These are phyloP conservation scores for Eucalyptus cloeziana DNA, from an alignment of 345 rosid species.

Conservation along the genomic window DNA sequence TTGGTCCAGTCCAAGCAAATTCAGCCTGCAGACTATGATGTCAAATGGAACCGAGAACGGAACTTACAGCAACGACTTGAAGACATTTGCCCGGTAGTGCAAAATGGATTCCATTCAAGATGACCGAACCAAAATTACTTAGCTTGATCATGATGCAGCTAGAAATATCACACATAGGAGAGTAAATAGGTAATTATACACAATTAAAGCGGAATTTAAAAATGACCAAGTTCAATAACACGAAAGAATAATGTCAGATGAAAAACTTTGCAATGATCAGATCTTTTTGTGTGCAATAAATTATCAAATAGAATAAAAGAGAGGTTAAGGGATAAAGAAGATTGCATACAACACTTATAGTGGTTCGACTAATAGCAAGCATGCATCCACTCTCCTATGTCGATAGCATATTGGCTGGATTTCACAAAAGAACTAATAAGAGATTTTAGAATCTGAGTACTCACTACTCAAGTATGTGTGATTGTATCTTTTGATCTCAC, in stretches of 20 bases:
- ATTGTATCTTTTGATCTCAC: too few species aligned
- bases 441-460: too few species aligned
- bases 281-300: rapidly evolving
- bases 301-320: too few species aligned
- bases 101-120: background rate
- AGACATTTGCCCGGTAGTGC: background rate
- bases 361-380: rapidly evolving
- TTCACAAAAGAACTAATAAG: too few species aligned
- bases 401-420: rapidly evolving
- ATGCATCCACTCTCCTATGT: rapidly evolving
- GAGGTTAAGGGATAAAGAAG: too few species aligned
- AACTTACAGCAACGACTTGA: rapidly evolving
- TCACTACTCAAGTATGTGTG: too few species aligned
- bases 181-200: too few species aligned
- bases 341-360: rapidly evolving
- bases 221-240: too few species aligned
- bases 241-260: rapidly evolving
- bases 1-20: background rate
- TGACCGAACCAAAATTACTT: background rate
- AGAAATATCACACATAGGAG: too few species aligned
- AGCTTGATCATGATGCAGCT: background rate
- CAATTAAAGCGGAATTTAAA: too few species aligned
- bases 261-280: rapidly evolving
- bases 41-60: background rate
- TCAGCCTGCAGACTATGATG: background rate